Base-by-base conservation (phyloP, 2,329 filamentous ascomycete species). In the Fusarium praegraminearum region DNA sequence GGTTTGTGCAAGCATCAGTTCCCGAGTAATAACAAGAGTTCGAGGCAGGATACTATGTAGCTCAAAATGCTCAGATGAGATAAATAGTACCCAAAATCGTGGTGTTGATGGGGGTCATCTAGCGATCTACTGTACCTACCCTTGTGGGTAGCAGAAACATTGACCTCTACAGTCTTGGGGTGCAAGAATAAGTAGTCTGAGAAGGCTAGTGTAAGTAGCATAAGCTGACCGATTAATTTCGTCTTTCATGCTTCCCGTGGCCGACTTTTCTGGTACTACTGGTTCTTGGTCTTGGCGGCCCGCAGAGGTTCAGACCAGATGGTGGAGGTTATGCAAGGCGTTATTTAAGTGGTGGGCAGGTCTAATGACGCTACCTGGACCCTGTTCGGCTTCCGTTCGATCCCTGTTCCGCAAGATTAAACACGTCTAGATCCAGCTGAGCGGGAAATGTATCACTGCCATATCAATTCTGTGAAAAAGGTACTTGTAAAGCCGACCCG, bases 371-470 rank as follows among this genome's bases (percentile, higher is more conserved):
- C 66, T 66, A 66, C 40, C 32, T 46, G 49, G 64, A 32, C 54
- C 67, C 71, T 72, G 60, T 50, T 44, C 67, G 60, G 66, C 67
- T 67, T 64, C 71, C 70, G 71, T 52, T 61, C 22, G 24, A 70
- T 56, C 75, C 75, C 62, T 73, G 75, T 73, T 74, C 65, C 70
- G 65, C 74, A 74, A 77, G 65, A 76, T 76, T 77, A 75, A 73
- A 71, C 56, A 70, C 49, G 47, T 20, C 60, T 60, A 62, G 53
- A 61, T 61, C 57, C 51, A 61, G 47, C 53, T 56, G 57, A 51
- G 53, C 32, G 30, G 32, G 7, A 28, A 72, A 52, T 26, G 73
- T 75, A 75, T 40, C 63, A 36, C 13, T 13, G 6, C 11, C 49
- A 61, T 53, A 54, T n/a, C 36, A 22, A 50, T 47, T 32, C 40